These are phyloP conservation scores for Xerocomus cyaneibrunnescens DNA, from an alignment of 1,284 basidiomycete species.

Conservation along the genomic window DNA sequence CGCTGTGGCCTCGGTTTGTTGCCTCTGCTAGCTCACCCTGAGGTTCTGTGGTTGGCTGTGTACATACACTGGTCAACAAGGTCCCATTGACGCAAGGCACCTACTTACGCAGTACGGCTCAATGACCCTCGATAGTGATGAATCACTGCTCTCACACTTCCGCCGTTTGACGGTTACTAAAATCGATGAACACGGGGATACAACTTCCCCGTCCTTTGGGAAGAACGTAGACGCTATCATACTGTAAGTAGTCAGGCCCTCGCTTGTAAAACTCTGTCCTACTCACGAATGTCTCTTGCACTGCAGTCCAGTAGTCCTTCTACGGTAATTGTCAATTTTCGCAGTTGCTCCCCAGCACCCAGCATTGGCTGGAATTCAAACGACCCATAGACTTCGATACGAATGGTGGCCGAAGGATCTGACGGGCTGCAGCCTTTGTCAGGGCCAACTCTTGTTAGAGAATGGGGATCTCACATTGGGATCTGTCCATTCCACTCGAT, in stretches of 20 bases:
- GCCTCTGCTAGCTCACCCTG: neutral
- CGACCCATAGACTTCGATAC: neutral
- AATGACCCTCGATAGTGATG: neutral
- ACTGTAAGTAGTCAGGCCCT: neutral
- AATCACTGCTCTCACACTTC: neutral
- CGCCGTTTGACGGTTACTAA: neutral
- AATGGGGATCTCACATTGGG: neutral
- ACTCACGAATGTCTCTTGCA: neutral
- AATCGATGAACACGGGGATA: neutral
- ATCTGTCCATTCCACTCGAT: neutral
- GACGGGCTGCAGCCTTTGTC: neutral
- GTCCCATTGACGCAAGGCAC: neutral
- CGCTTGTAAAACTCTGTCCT: neutral
- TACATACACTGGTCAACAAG: neutral
- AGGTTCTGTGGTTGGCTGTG: neutral
- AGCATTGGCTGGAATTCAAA: neutral
- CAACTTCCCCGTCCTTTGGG: neutral
- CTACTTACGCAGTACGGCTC: neutral
- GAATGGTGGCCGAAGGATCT: neutral
- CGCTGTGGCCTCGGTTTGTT: neutral
- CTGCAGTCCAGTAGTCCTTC: neutral
- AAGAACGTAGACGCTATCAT: neutral
- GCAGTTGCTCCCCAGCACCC: neutral
- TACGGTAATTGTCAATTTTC: neutral
- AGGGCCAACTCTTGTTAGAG: neutral